A percentile compares a stretch with the other conserved stretches of the same genome.
phyloP scores from a whole-genome alignment of 2,329 filamentous ascomycete genomes.

The Pseudogymnoascus sp. region DNA sequence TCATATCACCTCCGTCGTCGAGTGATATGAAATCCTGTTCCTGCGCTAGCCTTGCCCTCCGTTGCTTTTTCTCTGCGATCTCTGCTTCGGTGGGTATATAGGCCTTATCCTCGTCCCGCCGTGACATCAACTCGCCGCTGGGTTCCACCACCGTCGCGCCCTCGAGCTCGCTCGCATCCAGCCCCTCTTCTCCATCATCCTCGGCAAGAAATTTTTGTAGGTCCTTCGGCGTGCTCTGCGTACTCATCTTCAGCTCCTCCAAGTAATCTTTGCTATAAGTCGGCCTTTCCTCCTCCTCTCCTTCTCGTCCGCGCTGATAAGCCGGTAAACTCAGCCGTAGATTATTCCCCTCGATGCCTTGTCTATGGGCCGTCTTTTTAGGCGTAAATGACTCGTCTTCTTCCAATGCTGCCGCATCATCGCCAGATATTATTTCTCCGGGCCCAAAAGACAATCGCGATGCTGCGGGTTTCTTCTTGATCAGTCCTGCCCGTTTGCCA shows the following conservation, averaged over 20 bases:
- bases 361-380: conserved; percentile 53
- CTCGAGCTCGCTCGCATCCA: conserved; percentile 53
- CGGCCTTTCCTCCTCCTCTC: conserved; percentile 58
- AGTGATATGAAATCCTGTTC: conserved; percentile 62
- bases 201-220: conserved; percentile 36
- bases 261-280: conserved; percentile 82
- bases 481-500: conserved; percentile 40
- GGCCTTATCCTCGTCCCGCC: conserved; percentile 24
- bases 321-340: conserved; percentile 42
- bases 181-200: conserved; percentile 43
- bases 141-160: conserved; percentile 55
- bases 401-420: conserved; percentile 42
- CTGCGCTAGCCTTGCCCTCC: conserved; percentile 70
- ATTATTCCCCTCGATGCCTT: conserved; percentile 59
- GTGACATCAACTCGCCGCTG: conserved; percentile 13
- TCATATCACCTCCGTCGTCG: conserved; percentile 44
- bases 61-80: conserved; percentile 83
- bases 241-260: conserved; percentile 75
- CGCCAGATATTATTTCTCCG: conserved; percentile 43
- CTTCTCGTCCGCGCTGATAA: conserved; percentile 19
- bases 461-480: conserved; percentile 52
- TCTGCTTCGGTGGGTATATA: conserved; percentile 73
- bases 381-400: conserved; percentile 49
- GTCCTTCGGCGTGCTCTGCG: conserved; percentile 70
- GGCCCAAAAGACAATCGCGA: conserved; percentile 71